phyloP scores from a whole-genome alignment of 768 basidiomycete genomes.

The Pleurotus cornucopiae region DNA sequence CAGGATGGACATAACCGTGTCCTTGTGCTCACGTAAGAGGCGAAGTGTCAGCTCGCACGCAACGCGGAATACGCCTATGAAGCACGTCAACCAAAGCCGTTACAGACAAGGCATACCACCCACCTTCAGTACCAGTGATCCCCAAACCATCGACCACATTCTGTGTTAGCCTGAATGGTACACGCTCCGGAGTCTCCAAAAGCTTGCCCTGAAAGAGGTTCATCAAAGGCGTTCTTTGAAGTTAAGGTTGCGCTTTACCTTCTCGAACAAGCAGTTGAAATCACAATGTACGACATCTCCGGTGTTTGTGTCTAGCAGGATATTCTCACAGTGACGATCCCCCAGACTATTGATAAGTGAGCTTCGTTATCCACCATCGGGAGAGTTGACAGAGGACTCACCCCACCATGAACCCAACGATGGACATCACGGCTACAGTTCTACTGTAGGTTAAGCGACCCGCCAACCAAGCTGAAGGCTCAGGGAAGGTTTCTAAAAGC shows the following conservation, averaged over 20 bases:
- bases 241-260: slow-evolving; percentile 41
- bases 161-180: slow-evolving; percentile 92
- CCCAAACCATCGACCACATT: slow-evolving; percentile 92
- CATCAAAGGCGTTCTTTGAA: not conserved
- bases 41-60: slow-evolving; percentile 90
- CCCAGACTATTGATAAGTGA: slow-evolving; percentile 61
- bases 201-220: slow-evolving; percentile 53
- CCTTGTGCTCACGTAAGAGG: slow-evolving; percentile 84
- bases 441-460: slow-evolving; percentile 84
- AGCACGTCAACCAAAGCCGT: no score
- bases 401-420: slow-evolving; percentile 98
- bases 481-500: slow-evolving; percentile 96
- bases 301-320: slow-evolving; percentile 80
- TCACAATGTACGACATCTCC: slow-evolving; percentile 96
- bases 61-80: slow-evolving; percentile 78
- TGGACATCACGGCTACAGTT: slow-evolving; percentile 95
- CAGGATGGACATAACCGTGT: slow-evolving; percentile 90
- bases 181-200: slow-evolving; percentile 84
- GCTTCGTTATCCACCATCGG: not conserved
- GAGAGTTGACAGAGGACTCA: slow-evolving; percentile 27
- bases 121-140: slow-evolving; percentile 89
- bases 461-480: slow-evolving; percentile 91
- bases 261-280: slow-evolving; percentile 97
- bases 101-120: no score
- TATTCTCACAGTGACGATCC: slow-evolving; percentile 95